A percentile compares a stretch with the other conserved stretches of the same genome.
phyloP scores from a whole-genome alignment of 176 grass and related monocot genomes.

The Carex littledalei region DNA sequence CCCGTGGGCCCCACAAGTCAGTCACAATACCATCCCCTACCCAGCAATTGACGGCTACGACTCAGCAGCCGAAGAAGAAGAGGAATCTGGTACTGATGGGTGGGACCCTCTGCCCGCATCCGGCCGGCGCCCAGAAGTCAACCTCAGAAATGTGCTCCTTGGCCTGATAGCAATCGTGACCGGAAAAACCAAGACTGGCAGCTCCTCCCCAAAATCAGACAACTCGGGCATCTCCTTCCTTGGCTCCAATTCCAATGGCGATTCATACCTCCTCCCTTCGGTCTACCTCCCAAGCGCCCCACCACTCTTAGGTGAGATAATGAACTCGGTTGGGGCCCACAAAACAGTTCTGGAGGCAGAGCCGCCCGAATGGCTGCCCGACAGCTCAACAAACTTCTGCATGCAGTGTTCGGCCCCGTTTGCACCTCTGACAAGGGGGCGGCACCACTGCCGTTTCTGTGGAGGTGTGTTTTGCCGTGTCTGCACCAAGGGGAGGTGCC shows the following conservation, averaged over 20 bases:
- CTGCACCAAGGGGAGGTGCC: slow-evolving; percentile 61
- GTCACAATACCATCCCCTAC: slow-evolving; percentile 28
- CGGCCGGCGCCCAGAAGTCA: slow-evolving; percentile 35
- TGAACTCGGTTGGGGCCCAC: slow-evolving; percentile 38
- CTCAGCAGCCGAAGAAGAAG: slow-evolving; percentile 26
- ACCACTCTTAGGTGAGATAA: slow-evolving; percentile 52
- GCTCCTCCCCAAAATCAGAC: slow-evolving; percentile 8
- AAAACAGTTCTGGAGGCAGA: slow-evolving; percentile 58
- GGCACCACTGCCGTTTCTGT: slow-evolving; percentile 91
- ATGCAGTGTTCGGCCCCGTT: slow-evolving; percentile 82
- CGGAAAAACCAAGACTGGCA: slow-evolving; percentile 25
- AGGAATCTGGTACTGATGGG: slow-evolving; percentile 25
- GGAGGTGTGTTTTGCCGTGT: slow-evolving; percentile 67
- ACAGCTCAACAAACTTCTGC: slow-evolving; percentile 58
- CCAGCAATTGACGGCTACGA: slow-evolving; percentile 16
- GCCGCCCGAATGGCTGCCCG: slow-evolving; percentile 74
- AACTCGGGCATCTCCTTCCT: slow-evolving; percentile 69
- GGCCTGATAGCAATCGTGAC: slow-evolving; percentile 53
- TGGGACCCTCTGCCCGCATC: slow-evolving; percentile 9
- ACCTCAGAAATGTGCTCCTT: slow-evolving; percentile 46
- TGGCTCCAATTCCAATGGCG: slow-evolving; percentile 43
- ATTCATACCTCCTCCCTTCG: slow-evolving; percentile 58
- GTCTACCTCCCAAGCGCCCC: slow-evolving; percentile 75
- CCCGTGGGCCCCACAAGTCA: slow-evolving; percentile 29
- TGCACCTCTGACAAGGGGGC: slow-evolving; percentile 50